A percentile compares a stretch with the other conserved stretches of the same genome.
Evolutionary conservation across 2,329 filamentous ascomycete genomes (phyloP).

Genomic region (Reticulascus tulasneorum): DNA sequence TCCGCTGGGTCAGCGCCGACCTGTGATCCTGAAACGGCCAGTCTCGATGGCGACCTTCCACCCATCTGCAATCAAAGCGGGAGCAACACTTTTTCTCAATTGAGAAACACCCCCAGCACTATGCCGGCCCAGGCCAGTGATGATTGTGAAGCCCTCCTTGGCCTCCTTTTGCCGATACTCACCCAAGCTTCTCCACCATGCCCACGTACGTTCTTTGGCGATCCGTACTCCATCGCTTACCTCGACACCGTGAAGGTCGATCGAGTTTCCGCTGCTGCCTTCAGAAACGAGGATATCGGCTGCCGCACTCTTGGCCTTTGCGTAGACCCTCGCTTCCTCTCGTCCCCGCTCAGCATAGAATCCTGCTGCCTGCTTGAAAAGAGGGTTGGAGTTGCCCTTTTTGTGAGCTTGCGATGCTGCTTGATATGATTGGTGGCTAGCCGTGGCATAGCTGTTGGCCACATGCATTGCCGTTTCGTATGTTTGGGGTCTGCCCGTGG

Average conservation of each 20-base stretch:
- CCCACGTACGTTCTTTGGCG: conserved; percentile 58
- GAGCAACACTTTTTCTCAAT: conserved; percentile 75
- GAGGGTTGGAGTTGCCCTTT: conserved; percentile 60
- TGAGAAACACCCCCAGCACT: conserved; percentile 71
- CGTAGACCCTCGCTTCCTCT: conserved; percentile 55
- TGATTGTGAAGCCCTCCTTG: conserved; percentile 62
- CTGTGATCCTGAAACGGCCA: conserved; percentile 68
- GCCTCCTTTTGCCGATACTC: conserved; percentile 53
- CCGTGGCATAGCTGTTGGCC: conserved; percentile 22
- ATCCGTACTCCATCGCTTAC: conserved; percentile 81
- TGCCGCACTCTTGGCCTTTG: conserved; percentile 56
- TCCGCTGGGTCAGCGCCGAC: conserved; percentile 35
- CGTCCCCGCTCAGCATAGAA: conserved; percentile 72
- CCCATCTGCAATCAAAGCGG: conserved; percentile 69
- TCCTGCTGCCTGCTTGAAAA: conserved; percentile 71
- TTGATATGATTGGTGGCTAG: conserved; percentile 25
- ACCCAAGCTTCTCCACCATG: conserved; percentile 74
- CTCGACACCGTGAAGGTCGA: conserved; percentile 81
- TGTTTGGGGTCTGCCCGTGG: neutral
- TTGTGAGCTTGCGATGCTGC: conserved; percentile 38
- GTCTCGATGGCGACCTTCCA: conserved; percentile 76
- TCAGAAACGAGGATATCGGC: conserved; percentile 67
- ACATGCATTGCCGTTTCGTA: conserved; percentile 15
- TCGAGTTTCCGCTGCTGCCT: conserved; percentile 56
- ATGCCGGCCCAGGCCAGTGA: conserved; percentile 79